Evolutionary conservation across 2,329 filamentous ascomycete genomes (phyloP).

Genomic region (Colletotrichum cereale): DNA sequence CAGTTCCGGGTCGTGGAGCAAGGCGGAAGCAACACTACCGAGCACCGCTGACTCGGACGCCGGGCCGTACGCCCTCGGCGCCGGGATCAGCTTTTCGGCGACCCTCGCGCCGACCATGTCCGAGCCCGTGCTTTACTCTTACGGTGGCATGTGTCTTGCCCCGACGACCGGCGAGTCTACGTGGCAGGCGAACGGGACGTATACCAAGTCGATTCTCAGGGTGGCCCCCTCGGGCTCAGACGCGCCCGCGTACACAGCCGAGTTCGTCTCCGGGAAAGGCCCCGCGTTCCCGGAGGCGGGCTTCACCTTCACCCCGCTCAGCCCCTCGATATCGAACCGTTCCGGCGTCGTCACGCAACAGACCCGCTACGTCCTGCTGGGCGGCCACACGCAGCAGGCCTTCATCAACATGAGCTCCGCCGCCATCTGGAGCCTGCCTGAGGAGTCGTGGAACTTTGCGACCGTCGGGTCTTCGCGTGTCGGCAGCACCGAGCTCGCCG

Average conservation of each 20-base stretch:
- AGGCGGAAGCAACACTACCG: conserved; percentile 45
- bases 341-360: conserved; percentile 77
- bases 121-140: conserved; percentile 75
- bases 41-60: conserved; percentile 42
- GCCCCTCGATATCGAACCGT: conserved; percentile 76
- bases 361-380: conserved; percentile 83
- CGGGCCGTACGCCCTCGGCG: conserved; percentile 65
- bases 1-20: conserved; percentile 58
- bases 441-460: conserved; percentile 88
- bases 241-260: conserved; percentile 51
- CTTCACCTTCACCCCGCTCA: conserved; percentile 82
- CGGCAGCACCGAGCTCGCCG: conserved; percentile 67
- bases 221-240: conserved; percentile 61
- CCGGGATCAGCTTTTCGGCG: conserved; percentile 76
- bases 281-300: conserved; percentile 77
- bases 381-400: conserved; percentile 84
- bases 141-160: conserved; percentile 89
- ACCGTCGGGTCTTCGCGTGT: conserved; percentile 58
- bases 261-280: conserved; percentile 58
- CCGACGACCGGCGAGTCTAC: conserved; percentile 54
- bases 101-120: conserved; percentile 66
- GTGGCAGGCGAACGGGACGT: conserved; percentile 79
- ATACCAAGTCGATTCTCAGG: conserved; percentile 83
- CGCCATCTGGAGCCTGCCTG: conserved; percentile 87
- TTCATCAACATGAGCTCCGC: conserved; percentile 97